A percentile compares a stretch with the other conserved stretches of the same genome.
These are phyloP conservation scores for Phytophthora fragariae DNA, from an alignment of 352 stramenopile genomes.

Conservation along the genomic window DNA sequence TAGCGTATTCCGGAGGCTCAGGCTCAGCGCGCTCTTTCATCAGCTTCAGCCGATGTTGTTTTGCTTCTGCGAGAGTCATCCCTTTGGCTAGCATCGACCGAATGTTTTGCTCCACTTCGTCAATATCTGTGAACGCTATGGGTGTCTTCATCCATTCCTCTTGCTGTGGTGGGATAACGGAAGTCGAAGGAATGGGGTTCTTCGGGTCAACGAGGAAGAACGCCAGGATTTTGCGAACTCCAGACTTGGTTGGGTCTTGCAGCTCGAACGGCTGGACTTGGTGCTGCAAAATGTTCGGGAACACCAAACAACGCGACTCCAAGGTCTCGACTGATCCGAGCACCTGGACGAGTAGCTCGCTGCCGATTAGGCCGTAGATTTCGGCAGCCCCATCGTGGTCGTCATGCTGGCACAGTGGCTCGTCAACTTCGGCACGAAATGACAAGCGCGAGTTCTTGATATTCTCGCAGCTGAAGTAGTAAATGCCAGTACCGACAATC, in stretches of 20 bases:
- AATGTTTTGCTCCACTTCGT: constrained; percentile 22
- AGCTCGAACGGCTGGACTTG: constrained; percentile 59
- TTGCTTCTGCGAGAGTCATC: constrained; percentile 36
- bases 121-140: not conserved
- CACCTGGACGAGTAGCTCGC: constrained; percentile 31
- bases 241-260: constrained; percentile 34
- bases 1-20: not conserved
- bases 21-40: constrained; percentile 38
- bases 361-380: constrained; percentile 41
- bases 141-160: constrained; percentile 34
- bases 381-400: constrained; percentile 38
- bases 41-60: constrained; percentile 31
- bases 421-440: constrained; percentile 45
- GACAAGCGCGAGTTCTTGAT: constrained; percentile 48
- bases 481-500: constrained; percentile 48
- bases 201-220: constrained; percentile 59
- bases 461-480: constrained; percentile 54
- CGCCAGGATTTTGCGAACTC: constrained; percentile 54
- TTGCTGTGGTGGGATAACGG: constrained; percentile 51
- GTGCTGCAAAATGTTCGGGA: constrained; percentile 56
- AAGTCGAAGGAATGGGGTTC: constrained; percentile 40
- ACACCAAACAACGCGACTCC: constrained; percentile 44
- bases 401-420: constrained; percentile 39
- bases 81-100: constrained; percentile 25
- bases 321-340: constrained; percentile 34